Conservation (phyloP, 228 moss, liverwort and hornwort genomes). For the Sphagnum fallax region DNA sequence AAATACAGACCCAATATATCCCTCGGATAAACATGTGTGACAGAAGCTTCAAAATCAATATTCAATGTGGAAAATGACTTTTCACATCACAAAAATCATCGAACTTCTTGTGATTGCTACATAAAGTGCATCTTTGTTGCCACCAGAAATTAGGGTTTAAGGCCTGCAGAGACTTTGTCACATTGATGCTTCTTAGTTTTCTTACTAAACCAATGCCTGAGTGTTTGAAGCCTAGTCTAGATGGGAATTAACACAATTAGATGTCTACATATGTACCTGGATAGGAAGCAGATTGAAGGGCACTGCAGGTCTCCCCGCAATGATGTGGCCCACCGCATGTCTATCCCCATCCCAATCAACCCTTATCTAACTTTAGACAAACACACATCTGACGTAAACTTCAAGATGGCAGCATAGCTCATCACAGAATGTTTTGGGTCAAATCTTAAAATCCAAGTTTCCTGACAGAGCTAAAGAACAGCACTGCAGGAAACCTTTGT, state of each 20-base stretch:
- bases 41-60: too few relatives aligned
- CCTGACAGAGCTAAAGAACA: not conserved
- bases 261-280: constrained; percentile 15
- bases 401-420: not conserved
- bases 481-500: not conserved
- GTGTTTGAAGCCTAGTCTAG: too few relatives aligned
- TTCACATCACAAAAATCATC: too few relatives aligned
- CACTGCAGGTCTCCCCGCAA: constrained; percentile 64
- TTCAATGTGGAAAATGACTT: too few relatives aligned
- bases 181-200: too few relatives aligned
- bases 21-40: too few relatives aligned
- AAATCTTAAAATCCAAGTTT: constrained; percentile 6
- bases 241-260: not conserved
- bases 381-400: not conserved
- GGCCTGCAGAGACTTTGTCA: too few relatives aligned
- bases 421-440: not conserved
- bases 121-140: too few relatives aligned
- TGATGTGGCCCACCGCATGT: constrained; percentile 47
- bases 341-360: constrained; percentile 6
- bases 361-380: not conserved
- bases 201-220: too few relatives aligned
- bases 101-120: too few relatives aligned
- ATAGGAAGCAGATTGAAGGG: constrained; percentile 31
- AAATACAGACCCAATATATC: not conserved
- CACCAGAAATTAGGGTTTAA: too few relatives aligned